phyloP scores from a whole-genome alignment of 164 flowering plant species.

The Chloranthus sessilifolius region DNA sequence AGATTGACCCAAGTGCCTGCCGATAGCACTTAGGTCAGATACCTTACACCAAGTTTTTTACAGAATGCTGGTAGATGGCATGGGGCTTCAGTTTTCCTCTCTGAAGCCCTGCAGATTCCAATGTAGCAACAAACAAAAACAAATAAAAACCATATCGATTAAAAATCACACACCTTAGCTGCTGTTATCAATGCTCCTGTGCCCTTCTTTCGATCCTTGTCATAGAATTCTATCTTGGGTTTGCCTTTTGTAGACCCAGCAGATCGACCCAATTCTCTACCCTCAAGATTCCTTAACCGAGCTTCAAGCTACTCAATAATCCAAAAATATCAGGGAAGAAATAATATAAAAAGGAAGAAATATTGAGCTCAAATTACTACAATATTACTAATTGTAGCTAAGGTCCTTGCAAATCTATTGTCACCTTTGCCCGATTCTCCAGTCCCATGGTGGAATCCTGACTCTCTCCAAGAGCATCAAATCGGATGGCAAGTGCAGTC shows the following conservation, averaged over 20 bases:
- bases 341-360: not conserved
- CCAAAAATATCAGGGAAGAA: not conserved
- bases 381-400: not conserved
- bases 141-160: not conserved
- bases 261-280: slow-evolving; percentile 68
- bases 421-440: slow-evolving; percentile 75
- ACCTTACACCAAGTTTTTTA: too few relatives aligned
- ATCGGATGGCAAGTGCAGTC: slow-evolving; percentile 77
- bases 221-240: slow-evolving; percentile 77
- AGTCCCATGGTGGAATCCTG: slow-evolving; percentile 78
- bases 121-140: too few relatives aligned
- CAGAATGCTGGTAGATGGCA: too few relatives aligned
- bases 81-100: too few relatives aligned
- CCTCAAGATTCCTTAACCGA: slow-evolving; percentile 77
- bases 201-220: slow-evolving; percentile 79
- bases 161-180: slow-evolving; percentile 56
- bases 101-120: too few relatives aligned
- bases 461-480: slow-evolving; percentile 87
- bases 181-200: slow-evolving; percentile 66
- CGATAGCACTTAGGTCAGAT: too few relatives aligned
- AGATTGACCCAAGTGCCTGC: too few relatives aligned
- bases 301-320: slow-evolving; percentile 59
- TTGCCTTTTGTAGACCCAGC: slow-evolving; percentile 95
- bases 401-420: not conserved
- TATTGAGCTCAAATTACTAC: not conserved